Evolutionary conservation across 2,329 filamentous ascomycete species (phyloP).

Genomic region (Ilyonectria mors-panacis): DNA sequence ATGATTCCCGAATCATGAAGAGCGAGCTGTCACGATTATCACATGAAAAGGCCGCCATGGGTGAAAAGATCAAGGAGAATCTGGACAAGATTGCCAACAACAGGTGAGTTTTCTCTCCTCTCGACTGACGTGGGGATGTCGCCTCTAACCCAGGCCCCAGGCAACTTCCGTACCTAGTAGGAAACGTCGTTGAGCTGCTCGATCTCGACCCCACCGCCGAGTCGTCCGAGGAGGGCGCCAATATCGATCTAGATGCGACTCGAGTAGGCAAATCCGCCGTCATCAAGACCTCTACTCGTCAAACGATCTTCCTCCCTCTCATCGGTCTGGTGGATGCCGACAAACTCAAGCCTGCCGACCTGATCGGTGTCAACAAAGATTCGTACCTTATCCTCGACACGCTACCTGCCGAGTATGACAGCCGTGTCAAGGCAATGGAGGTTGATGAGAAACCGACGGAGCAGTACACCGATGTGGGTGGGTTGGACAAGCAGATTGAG

Average conservation of each 20-base stretch:
- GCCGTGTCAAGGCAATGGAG: conserved; percentile 99
- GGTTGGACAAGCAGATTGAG: conserved; percentile 98
- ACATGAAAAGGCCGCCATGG: conserved; percentile 96
- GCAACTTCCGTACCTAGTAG: conserved; percentile 97
- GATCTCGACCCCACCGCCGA: conserved; percentile 97
- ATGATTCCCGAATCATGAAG: conserved; percentile 98
- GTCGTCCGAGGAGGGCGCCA: conserved; percentile 96
- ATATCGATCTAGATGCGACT: conserved; percentile 97
- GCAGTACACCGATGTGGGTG: conserved; percentile 98
- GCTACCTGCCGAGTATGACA: conserved; percentile 97
- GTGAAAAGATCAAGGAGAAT: conserved; percentile 99
- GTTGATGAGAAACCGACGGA: conserved; percentile 99
- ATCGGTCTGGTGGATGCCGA: conserved; percentile 98
- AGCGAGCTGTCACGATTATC: conserved; percentile 94
- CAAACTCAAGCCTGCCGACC: conserved; percentile 92
- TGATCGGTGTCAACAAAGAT: conserved; percentile 99
- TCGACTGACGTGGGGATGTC: not conserved
- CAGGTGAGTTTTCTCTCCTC: conserved; percentile 71
- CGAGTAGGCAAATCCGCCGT: conserved; percentile 98
- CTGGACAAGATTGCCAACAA: conserved; percentile 99
- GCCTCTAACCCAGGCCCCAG: conserved; percentile 60
- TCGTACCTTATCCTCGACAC: conserved; percentile 98
- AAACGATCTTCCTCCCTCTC: conserved; percentile 97
- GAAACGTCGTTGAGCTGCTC: conserved; percentile 97
- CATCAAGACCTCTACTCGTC: conserved; percentile 98